Conservation (phyloP, 768 basidiomycete genomes). For the Lactarius psammicola region DNA sequence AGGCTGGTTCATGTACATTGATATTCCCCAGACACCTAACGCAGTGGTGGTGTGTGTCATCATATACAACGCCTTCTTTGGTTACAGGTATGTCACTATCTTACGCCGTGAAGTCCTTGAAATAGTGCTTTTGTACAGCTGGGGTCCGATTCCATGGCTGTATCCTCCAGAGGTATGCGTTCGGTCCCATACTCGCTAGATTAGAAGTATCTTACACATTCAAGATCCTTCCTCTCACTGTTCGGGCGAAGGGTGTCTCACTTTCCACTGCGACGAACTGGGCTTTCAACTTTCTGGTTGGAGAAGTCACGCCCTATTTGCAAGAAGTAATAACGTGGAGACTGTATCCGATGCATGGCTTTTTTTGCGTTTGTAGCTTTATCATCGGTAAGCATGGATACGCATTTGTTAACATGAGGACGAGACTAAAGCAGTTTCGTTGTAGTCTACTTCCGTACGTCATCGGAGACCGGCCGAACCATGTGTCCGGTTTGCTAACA, state of each 20-base stretch:
- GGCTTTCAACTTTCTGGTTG: slow-evolving; percentile 86
- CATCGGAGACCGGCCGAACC: background rate
- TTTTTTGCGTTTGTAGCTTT: slow-evolving; percentile 87
- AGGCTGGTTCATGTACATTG: slow-evolving; percentile 93
- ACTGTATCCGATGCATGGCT: slow-evolving; percentile 93
- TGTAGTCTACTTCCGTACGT: slow-evolving; percentile 71
- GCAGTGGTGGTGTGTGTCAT: slow-evolving; percentile 89
- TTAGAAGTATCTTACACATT: slow-evolving; percentile 16
- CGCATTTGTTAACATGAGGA: slow-evolving; percentile 2
- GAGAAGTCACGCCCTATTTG: slow-evolving; percentile 80
- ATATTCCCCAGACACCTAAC: slow-evolving; percentile 78
- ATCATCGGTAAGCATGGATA: slow-evolving; percentile 55
- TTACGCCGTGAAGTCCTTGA: background rate
- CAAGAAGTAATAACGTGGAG: slow-evolving; percentile 90
- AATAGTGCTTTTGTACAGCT: slow-evolving; percentile 41
- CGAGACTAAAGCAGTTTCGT: slow-evolving; percentile 16
- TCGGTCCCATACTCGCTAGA: background rate
- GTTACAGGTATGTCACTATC: slow-evolving; percentile 58
- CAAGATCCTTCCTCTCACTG: slow-evolving; percentile 84
- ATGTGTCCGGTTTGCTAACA: slow-evolving; percentile 1
- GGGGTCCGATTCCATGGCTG: slow-evolving; percentile 88
- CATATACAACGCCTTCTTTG: slow-evolving; percentile 91
- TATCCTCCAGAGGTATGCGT: slow-evolving; percentile 76
- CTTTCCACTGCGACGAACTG: slow-evolving; percentile 88
- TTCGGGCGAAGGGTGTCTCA: slow-evolving; percentile 95